Base-by-base conservation (phyloP, 352 stramenopile species). In the Phytophthora cactorum region DNA sequence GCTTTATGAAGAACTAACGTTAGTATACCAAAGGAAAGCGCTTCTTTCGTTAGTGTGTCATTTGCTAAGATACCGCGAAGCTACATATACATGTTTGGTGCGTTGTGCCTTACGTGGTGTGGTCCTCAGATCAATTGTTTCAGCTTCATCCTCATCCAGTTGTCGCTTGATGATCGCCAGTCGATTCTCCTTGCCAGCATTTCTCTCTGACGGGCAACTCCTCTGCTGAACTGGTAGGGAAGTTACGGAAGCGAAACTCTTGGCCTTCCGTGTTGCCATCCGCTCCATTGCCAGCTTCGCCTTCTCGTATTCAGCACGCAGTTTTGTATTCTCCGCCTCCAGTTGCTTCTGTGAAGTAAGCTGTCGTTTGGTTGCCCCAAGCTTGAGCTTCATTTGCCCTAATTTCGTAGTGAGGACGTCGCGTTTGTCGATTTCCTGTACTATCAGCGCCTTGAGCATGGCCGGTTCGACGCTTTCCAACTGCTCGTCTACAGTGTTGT, bases 271-370 rank as follows among this genome's bases (percentile, higher is more conserved):
- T 46, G 52, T 71, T 38, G 72, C 63, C 68, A 90, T 89, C 0
- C 82, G 82, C 50, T 91, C 83, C 84, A 92, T 91, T 1, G 80
- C 72, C 59, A 82, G 62, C 55, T 86, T 86, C 6, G 81, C 77
- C 55, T 81, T 84, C 45, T 89, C 81, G 57, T 86, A 84, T 47
- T 93, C 75, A n/a, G 68, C 65, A 27, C 78, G 81, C n/a, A 93
- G 66, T 49, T 61, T 74, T 1, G 63, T 66, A 49, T 90, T 89
- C 39, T 91, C 82, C 2, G 79, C 68, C 38, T 75, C 70, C 0
- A 89, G 62, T 32, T 79, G 68, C 36, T 70, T 85, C 52, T 82
- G 73, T 11, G 54, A 46, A 0, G 52, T 59, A 28, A 88, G 57
- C n/a, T 82, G 72, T n/a, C 78, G 73, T 66, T 89, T 78, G 10